phyloP scores from a whole-genome alignment of 2,329 filamentous ascomycete species.

The Monosporascus sp. region DNA sequence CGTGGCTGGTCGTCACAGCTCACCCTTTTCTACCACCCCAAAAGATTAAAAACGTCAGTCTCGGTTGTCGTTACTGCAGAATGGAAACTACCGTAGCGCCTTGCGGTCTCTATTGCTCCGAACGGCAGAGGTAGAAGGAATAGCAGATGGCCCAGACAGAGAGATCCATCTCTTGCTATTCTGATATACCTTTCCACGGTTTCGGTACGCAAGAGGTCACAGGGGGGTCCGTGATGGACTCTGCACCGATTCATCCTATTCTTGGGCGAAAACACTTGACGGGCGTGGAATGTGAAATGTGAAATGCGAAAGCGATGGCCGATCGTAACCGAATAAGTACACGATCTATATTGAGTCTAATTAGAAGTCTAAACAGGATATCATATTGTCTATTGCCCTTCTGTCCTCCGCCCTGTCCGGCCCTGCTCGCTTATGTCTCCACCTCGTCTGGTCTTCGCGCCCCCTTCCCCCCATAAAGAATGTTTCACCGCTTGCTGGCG shows the following conservation, averaged over 20 bases:
- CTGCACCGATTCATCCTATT: slow-evolving; percentile 9
- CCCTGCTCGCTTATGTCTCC: background rate
- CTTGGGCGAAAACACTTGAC: slow-evolving; percentile 10
- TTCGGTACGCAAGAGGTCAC: slow-evolving; percentile 7
- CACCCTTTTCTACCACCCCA: background rate
- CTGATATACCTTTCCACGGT: slow-evolving; percentile 4
- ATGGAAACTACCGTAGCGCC: no score
- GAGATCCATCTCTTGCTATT: slow-evolving; percentile 17
- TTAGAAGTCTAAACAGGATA: slow-evolving; percentile 14
- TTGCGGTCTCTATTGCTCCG: background rate
- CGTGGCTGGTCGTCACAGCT: slow-evolving; percentile 1
- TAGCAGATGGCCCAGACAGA: slow-evolving; percentile 19
- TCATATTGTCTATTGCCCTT: slow-evolving; percentile 9
- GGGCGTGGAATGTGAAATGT: slow-evolving; percentile 6
- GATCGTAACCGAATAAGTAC: slow-evolving; percentile 4
- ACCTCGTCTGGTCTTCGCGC: background rate
- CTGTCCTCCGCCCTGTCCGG: background rate
- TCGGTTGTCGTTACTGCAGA: no score
- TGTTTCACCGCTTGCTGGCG: slow-evolving; percentile 12
- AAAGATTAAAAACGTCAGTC: no score
- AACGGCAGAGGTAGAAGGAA: slow-evolving; percentile 19
- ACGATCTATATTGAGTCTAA: background rate
- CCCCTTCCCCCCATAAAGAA: background rate
- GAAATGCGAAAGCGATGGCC: slow-evolving; percentile 7
- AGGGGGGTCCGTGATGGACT: slow-evolving; percentile 9